Base-by-base conservation (phyloP, 139 green algal genomes). In the Chlorella sp. region DNA sequence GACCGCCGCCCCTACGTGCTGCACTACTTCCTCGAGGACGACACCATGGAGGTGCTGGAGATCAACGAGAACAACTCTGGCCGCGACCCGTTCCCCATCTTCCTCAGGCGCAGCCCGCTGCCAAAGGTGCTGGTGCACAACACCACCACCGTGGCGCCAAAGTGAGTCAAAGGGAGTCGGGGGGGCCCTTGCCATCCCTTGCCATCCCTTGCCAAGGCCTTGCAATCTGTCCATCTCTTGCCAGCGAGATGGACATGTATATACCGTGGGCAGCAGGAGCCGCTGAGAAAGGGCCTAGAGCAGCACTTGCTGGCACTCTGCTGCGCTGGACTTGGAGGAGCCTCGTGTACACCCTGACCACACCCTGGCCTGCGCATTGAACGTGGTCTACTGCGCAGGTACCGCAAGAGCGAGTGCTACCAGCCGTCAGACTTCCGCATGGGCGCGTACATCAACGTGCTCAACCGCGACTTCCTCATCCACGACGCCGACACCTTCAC, bases 11-110 rank as follows among this genome's bases (percentile, higher is more conserved):
- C 87, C 31, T 97, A 94, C 76, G 82, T 93, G 62, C 77, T 98
- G 71, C 92, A 96, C 79, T 97, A 93, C 81, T 97, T 91, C 75
- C 82, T 98, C 36, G 90, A 94, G 75, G 93, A 97, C 73, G 89
- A 96, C 85, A 95, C 86, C 1, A 88, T 95, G 22, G 93, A 97
- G 83, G 91, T 98, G 33, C 83, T 96, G 59, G 93, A 98, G 82
- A 71, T 90, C 31, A 71, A 91, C 35, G 89, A 95, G 71, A 77
- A 74, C 72, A 97, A 97, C 82, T 86, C 34, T 17, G 92, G 93
- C 5, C 84, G 89, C 31, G 88, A 94, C 55, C 84, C 85, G 69
- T 97, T 96, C 82, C 88, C 92, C 22, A 77, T 94, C 29, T 93
- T 97, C 86, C 83, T 97, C 0, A 87, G 86, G 34, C 85, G 94